A percentile compares a stretch with the other conserved stretches of the same genome.
Conservation (phyloP, 2,329 filamentous ascomycete species). For the Talaromyces verruculosus region DNA sequence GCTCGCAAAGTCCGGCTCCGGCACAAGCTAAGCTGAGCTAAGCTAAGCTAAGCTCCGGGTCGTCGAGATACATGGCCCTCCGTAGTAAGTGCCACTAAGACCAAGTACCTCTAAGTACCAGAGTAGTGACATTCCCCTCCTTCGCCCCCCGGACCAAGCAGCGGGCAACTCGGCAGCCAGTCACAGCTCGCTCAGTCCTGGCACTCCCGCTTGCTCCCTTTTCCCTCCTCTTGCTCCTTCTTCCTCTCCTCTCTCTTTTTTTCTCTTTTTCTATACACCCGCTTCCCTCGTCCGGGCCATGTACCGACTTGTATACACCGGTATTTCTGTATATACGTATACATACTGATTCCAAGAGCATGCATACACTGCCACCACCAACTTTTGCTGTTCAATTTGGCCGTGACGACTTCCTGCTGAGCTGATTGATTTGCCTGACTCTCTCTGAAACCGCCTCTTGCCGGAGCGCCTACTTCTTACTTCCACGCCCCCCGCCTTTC, state of each 20-base stretch:
- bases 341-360: background rate
- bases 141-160: constrained; percentile 10
- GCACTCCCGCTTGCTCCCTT: constrained; percentile 1
- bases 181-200: constrained; percentile 2
- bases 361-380: background rate
- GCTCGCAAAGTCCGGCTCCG: constrained; percentile 8
- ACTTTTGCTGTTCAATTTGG: constrained; percentile 3
- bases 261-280: background rate
- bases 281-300: background rate
- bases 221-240: background rate
- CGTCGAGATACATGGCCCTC: background rate
- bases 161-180: background rate
- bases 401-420: background rate
- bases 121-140: background rate
- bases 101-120: background rate
- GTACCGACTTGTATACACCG: background rate
- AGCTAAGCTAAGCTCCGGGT: constrained; percentile 13
- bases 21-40: constrained; percentile 10
- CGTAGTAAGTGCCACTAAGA: background rate
- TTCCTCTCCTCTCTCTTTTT: background rate
- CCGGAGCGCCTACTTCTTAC: background rate
- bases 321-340: background rate
- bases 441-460: constrained; percentile 2
- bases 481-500: constrained; percentile 10
- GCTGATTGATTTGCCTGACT: constrained; percentile 7